Evolutionary conservation across 257 asterid species (phyloP), one percentile per base, ranked within the genome.

Genomic region (Forsythia suspensa): DNA sequence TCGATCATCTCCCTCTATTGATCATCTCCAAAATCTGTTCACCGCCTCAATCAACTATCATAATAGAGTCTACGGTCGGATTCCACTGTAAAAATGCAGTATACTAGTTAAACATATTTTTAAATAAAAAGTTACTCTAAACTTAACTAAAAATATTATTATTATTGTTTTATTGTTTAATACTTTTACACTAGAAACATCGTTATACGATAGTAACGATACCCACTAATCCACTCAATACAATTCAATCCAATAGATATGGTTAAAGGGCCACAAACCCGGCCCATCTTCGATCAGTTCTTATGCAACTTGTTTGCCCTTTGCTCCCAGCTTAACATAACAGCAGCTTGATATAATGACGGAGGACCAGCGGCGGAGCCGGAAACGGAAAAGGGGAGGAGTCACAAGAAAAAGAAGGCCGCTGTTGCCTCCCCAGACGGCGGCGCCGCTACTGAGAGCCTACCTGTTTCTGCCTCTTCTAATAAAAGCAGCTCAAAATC

Each of bases 341-440:
- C 70, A 1, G 18, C 10, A 8, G 40, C 70, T 63, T 63, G 39
- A 48, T 38, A 16, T 73, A 51, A 86, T 82, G 90, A 57, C 77
- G 76, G 87, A 76, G 67, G 82, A 83, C 84, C 84, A 79, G 79
- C 88, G 79, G 83, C 90, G 83, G 79, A 86, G 88, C 83, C 80
- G 81, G 75, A 90, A 89, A 82, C 87, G 95, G 74, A 92, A 87
- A 71, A 86, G 93, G 39, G 87, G 72, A 73, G 73, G 46, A 88
- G 83, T 74, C 79, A 59, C 21, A 68, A 67, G 29, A 84, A 81
- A 36, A 83, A 83, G 74, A 70, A 15, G 15, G 10, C 34, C 36
- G 29, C 79, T 76, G 85, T 59, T 34, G 76, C 71, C 65, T 76
- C 65, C 59, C 48, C 79, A 40, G 87, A 70, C 52, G 29, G 43